phyloP scores from a whole-genome alignment of 352 stramenopile species.

The Pythium rishiriense region DNA sequence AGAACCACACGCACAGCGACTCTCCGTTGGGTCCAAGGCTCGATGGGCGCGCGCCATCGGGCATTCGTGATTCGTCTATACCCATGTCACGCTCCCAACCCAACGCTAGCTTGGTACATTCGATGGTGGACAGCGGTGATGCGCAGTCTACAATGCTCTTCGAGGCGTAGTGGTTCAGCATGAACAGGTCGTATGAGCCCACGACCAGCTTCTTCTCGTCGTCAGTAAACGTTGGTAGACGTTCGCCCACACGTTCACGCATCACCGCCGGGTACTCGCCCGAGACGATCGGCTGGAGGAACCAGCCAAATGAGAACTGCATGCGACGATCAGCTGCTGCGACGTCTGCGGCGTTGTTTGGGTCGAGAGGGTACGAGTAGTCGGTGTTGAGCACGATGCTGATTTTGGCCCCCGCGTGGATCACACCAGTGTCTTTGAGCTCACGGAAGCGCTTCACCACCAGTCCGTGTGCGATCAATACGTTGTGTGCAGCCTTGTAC shows the following conservation, averaged over 20 bases:
- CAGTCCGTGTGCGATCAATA: conserved; percentile 89
- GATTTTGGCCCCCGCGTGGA: conserved; percentile 71
- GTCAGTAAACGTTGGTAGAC: conserved; percentile 86
- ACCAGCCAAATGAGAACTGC: conserved; percentile 91
- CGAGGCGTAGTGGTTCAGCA: conserved; percentile 93
- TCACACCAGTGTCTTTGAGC: conserved; percentile 49
- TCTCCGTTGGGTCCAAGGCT: conserved; percentile 37
- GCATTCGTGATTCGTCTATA: conserved; percentile 50
- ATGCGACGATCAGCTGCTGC: conserved; percentile 80
- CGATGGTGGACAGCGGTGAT: conserved; percentile 31
- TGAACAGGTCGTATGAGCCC: conserved; percentile 92
- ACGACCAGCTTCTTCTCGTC: conserved; percentile 73
- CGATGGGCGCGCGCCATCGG: conserved; percentile 53
- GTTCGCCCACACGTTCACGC: conserved; percentile 67
- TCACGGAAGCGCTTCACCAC: conserved; percentile 83
- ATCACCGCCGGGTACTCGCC: conserved; percentile 93
- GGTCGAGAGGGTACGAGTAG: conserved; percentile 69
- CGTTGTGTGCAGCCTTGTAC: conserved; percentile 81
- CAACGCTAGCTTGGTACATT: conserved; percentile 34
- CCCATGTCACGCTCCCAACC: conserved; percentile 49
- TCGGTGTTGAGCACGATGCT: conserved; percentile 91
- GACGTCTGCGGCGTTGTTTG: conserved; percentile 40
- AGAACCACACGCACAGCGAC: conserved; percentile 43
- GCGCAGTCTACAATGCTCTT: conserved; percentile 52
- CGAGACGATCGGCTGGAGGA: conserved; percentile 84